Conservation (phyloP, 208 protist genomes). For the Acanthamoeba triangularis region DNA sequence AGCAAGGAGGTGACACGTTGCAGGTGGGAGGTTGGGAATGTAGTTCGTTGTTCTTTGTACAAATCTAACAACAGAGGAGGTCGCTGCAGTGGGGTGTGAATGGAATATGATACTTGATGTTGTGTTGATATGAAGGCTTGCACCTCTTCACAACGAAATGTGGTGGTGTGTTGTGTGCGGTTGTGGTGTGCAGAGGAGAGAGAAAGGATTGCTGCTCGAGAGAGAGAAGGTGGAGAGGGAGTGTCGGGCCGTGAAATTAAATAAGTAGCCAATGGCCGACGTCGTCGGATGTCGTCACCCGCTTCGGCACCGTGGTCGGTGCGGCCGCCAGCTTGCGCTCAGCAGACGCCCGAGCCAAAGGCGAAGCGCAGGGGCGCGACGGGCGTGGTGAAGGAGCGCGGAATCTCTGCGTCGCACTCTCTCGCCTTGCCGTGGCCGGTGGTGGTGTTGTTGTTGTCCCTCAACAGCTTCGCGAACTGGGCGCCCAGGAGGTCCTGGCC, state of each 20-base stretch:
- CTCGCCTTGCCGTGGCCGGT: neutral
- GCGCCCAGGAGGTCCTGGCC: slow-evolving; percentile 27
- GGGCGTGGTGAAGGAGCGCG: neutral
- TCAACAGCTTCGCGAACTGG: neutral
- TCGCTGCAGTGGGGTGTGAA: neutral
- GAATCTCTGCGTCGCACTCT: slow-evolving; percentile 41
- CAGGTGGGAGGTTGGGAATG: too few relatives aligned
- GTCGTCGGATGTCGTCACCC: neutral
- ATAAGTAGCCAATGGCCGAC: neutral
- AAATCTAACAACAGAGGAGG: neutral
- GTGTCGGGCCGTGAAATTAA: too few relatives aligned
- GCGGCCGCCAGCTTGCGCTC: neutral
- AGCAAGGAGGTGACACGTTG: too few relatives aligned
- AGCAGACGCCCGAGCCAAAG: neutral
- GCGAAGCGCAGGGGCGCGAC: neutral
- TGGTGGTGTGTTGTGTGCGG: too few relatives aligned
- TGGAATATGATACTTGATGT: too few relatives aligned
- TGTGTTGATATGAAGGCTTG: too few relatives aligned
- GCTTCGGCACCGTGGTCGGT: neutral
- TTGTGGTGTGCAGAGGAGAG: neutral
- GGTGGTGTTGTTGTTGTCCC: neutral
- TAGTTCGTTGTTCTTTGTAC: too few relatives aligned
- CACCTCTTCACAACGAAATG: too few relatives aligned
- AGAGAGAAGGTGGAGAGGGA: neutral
- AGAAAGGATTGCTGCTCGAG: neutral